A percentile compares a stretch with the other conserved stretches of the same genome.
Conservation (phyloP, 1,284 basidiomycete species). For the Naganishia cerealis region DNA sequence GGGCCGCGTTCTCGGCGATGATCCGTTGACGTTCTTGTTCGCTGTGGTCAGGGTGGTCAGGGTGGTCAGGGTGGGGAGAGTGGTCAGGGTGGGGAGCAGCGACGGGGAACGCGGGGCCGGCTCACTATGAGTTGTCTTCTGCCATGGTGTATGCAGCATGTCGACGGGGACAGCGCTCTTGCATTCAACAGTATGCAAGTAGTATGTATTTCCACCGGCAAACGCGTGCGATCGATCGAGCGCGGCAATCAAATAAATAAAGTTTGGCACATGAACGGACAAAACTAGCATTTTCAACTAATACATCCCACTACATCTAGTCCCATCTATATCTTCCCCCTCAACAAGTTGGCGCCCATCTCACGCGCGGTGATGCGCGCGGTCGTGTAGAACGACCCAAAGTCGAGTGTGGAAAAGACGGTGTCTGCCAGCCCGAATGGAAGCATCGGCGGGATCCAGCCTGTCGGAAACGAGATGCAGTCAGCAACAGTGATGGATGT, state of each 20-base stretch:
- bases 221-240: not conserved
- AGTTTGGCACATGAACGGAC: not conserved
- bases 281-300: not conserved
- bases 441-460: slow-evolving; percentile 87
- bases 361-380: slow-evolving; percentile 75
- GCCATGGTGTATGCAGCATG: too few species aligned
- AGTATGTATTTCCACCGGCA: too few species aligned
- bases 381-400: slow-evolving; percentile 79
- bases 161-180: too few species aligned
- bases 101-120: not conserved
- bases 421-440: slow-evolving; percentile 89
- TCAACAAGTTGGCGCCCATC: slow-evolving; percentile 75
- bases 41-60: slow-evolving; percentile 36
- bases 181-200: too few species aligned
- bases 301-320: not conserved
- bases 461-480: slow-evolving; percentile 51
- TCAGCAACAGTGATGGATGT: slow-evolving; percentile 5
- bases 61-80: not conserved
- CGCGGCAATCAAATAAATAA: too few species aligned
- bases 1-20: slow-evolving; percentile 52
- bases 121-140: slow-evolving; percentile 33
- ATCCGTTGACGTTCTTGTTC: slow-evolving; percentile 53
- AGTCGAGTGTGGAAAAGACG: slow-evolving; percentile 83
- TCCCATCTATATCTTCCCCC: slow-evolving; percentile 72
- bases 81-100: not conserved